These are phyloP conservation scores for Phoma sp. DNA, from an alignment of 2,329 filamentous ascomycete genomes.

Conservation along the genomic window DNA sequence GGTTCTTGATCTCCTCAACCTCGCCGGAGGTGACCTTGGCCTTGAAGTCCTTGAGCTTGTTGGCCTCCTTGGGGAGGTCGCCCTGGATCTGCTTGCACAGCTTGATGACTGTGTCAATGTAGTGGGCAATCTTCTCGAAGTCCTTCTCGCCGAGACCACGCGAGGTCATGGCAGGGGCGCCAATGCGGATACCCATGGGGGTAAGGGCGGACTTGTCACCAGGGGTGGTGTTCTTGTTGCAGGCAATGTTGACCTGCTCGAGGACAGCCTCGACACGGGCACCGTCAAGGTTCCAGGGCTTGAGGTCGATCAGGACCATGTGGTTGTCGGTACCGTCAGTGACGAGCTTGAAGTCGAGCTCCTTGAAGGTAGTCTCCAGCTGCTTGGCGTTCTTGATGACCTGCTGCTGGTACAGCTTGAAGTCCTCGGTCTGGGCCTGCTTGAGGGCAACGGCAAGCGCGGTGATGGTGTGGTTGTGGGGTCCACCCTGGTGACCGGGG, in stretches of 20 bases:
- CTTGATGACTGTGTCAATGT: conserved; percentile 89
- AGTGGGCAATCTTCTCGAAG: conserved; percentile 78
- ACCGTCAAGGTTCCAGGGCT: conserved; percentile 85
- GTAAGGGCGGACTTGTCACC: conserved; percentile 93
- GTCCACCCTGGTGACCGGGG: conserved; percentile 96
- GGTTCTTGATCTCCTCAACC: conserved; percentile 79
- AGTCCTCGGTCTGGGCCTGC: conserved; percentile 87
- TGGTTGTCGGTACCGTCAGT: conserved; percentile 97
- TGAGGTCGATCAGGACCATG: conserved; percentile 89
- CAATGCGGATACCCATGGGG: conserved; percentile 91
- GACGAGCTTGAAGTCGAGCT: conserved; percentile 84
- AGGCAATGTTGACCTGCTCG: conserved; percentile 92
- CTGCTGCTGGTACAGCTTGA: conserved; percentile 89
- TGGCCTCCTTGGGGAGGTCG: conserved; percentile 89
- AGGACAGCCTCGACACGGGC: conserved; percentile 88
- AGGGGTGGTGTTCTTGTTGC: conserved; percentile 98
- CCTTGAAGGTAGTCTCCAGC: conserved; percentile 71
- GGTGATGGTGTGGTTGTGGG: conserved; percentile 99
- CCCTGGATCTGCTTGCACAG: conserved; percentile 87
- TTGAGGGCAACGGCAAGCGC: conserved; percentile 93
- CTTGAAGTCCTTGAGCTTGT: conserved; percentile 99
- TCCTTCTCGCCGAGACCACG: conserved; percentile 89
- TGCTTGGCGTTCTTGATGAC: conserved; percentile 92
- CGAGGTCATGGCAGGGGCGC: conserved; percentile 96
- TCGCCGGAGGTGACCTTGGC: conserved; percentile 81